Base-by-base conservation (phyloP, 306 rosid species). In the Cicer judaicum region DNA sequence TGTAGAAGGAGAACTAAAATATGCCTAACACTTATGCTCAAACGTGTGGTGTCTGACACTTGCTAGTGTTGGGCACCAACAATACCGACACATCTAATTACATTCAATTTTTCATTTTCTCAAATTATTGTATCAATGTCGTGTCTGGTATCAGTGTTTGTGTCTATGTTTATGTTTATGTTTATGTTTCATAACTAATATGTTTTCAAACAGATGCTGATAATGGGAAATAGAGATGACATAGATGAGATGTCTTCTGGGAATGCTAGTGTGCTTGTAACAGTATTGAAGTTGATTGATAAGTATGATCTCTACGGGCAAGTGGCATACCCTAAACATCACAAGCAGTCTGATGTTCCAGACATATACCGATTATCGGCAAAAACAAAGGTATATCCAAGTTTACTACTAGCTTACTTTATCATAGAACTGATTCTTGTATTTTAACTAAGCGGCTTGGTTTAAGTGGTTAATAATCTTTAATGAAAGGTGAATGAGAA, bases 321-420 rank as follows among this genome's bases (percentile, higher is more conserved):
- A 84, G 98, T 92, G 4, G 96, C 98, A 1, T 92, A 88, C 77
- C 96, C 98, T 4, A 92, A 92, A 85, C 98, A 92, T 84, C 98
- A 92, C 84, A 92, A 72, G 78, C 98, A 92, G 74, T 78, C 85
- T 16, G 98, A 92, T 80, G 96, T 92, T 85, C 98, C 98, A 0
- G 98, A 92, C n/a, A 92, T 92, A 74, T 92, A 92, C 39, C 84
- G 98, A 10, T 89, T 86, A 68, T 89, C 98, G 3, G 98, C 90
- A 40, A 92, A 87, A 82, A 88, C 95, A 72, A 92, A 88, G 96
- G 98, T 92, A 81, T 43, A 55, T 14, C 34, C 34, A 29, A 29
- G 5, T 29, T 29, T 29, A 2, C 34, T 29, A 29, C 34, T 29
- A 29, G 34, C 34, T 29, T 29, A 29, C 34, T 29, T 29, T 29